Base-by-base conservation (phyloP, 2,329 filamentous ascomycete species). In the Chaetomium olivaceum region DNA sequence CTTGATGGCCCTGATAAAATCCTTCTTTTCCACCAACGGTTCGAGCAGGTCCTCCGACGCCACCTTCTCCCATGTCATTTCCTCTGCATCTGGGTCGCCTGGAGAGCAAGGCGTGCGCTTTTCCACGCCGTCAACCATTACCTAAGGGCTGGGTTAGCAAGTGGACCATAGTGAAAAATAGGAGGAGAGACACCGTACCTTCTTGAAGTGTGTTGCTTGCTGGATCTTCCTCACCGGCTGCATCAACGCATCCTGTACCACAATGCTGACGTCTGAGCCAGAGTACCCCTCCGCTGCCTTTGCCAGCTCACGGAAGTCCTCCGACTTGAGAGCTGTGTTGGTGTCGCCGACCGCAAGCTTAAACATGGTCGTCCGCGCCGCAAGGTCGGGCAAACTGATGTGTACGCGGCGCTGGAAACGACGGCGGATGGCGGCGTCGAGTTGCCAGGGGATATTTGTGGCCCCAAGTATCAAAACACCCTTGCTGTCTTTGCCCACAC, bases 361-460 rank as follows among this genome's bases (percentile, higher is more conserved):
- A 79, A 98, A 97, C 93, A 97, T 97, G 69, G 83, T 93, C 75
- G 93, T 93, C 68, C 95, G 87, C 27, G 94, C 95, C 19, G 92
- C 89, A 51, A 89, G 74, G 76, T 99, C 95, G 7, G 95, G 95
- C 54, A 99, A 81, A 70, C 91, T 92, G 77, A 99, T 99, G 78
- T 99, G 95, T 31, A 99, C 93, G 80, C 95, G 86, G 72, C 95
- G 86, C 78, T 99, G 96, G 82, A 99, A 99, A 75, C 95, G 92
- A 78, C 95, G 87, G 72, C 95, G 89, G 73, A 99, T 99, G 72
- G 95, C 95, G 12, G 92, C 91, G 77, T 99, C 95, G 58, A 99
- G 85, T 82, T 99, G 94, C 95, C 95, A 99, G 21, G 95, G 95
- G 68, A 99, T 98, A 77, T 99, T 99, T 64, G 95, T 99, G 62